These are phyloP conservation scores for Diaporthe sp. DNA, from an alignment of 2,329 filamentous ascomycete species.

Conservation along the genomic window DNA sequence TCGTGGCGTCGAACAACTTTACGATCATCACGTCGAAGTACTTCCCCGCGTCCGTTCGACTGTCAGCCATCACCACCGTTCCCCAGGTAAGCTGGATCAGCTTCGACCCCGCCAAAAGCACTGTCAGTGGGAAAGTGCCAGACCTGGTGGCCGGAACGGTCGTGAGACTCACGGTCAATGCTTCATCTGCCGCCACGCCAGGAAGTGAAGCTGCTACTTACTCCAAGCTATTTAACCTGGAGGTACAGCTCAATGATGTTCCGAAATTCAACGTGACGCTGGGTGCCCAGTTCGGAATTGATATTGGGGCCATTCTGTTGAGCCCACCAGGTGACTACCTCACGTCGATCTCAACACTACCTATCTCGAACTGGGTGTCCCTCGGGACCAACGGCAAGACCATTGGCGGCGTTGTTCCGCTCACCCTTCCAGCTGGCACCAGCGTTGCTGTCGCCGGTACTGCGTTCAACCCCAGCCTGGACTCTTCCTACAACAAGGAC, in stretches of 20 bases:
- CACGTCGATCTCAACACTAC: neutral
- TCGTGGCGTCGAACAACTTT: conserved; percentile 14
- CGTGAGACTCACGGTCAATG: conserved; percentile 5
- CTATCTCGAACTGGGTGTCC: neutral
- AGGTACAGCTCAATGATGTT: neutral
- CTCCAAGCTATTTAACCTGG: neutral
- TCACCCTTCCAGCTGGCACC: conserved; percentile 3
- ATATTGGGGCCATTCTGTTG: neutral
- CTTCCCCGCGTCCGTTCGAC: conserved; percentile 7
- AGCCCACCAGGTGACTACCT: conserved; percentile 16
- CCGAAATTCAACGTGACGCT: neutral
- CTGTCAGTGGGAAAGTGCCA: neutral
- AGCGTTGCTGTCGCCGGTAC: neutral
- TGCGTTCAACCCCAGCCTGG: neutral
- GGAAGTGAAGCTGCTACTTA: neutral
- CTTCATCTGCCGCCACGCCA: neutral
- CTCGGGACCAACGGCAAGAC: neutral
- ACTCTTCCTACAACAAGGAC: conserved; percentile 13
- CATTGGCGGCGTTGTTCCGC: conserved; percentile 1
- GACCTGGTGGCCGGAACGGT: neutral
- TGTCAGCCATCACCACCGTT: neutral
- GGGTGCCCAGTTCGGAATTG: neutral
- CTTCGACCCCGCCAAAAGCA: neutral
- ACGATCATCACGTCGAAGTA: conserved; percentile 1
- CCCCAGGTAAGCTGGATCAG: conserved; percentile 1